Evolutionary conservation across 768 basidiomycete species (phyloP).

Genomic region (Megacollybia marginata): DNA sequence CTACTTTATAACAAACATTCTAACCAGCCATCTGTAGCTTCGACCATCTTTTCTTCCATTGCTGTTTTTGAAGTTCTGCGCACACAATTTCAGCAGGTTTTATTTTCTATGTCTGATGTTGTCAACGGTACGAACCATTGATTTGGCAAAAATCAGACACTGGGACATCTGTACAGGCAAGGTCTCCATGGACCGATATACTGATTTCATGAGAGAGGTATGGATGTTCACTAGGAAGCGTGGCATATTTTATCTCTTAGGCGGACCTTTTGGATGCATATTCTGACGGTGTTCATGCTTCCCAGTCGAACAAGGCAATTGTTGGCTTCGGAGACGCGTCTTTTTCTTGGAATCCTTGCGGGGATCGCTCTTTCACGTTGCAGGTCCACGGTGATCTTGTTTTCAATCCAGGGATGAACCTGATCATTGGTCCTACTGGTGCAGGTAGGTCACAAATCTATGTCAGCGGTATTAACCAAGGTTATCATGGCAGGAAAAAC

Average conservation of each 20-base stretch:
- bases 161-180: slow-evolving; percentile 23
- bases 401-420: slow-evolving; percentile 33
- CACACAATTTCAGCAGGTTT: slow-evolving; percentile 21
- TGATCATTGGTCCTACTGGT: slow-evolving; percentile 30
- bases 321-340: slow-evolving; percentile 27
- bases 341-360: slow-evolving; percentile 27
- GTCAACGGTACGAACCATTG: not conserved
- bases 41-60: slow-evolving; percentile 22
- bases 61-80: slow-evolving; percentile 41
- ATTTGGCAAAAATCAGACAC: slow-evolving; percentile 5
- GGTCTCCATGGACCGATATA: slow-evolving; percentile 35
- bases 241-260: slow-evolving; percentile 4
- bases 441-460: slow-evolving; percentile 10
- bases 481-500: slow-evolving; percentile 30
- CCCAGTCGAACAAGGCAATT: slow-evolving; percentile 8
- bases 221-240: not conserved
- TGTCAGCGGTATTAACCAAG: too few species aligned
- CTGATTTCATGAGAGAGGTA: slow-evolving; percentile 1
- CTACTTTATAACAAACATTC: not conserved
- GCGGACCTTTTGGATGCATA: slow-evolving; percentile 22
- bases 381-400: slow-evolving; percentile 24
- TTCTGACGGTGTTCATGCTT: slow-evolving; percentile 2
- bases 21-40: slow-evolving; percentile 27
- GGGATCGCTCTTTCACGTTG: slow-evolving; percentile 22
- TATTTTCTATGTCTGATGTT: not conserved